Evolutionary conservation across 208 protist species (phyloP), one percentile per base, ranked within the genome.

Genomic region (Acanthamoeba royreba): DNA sequence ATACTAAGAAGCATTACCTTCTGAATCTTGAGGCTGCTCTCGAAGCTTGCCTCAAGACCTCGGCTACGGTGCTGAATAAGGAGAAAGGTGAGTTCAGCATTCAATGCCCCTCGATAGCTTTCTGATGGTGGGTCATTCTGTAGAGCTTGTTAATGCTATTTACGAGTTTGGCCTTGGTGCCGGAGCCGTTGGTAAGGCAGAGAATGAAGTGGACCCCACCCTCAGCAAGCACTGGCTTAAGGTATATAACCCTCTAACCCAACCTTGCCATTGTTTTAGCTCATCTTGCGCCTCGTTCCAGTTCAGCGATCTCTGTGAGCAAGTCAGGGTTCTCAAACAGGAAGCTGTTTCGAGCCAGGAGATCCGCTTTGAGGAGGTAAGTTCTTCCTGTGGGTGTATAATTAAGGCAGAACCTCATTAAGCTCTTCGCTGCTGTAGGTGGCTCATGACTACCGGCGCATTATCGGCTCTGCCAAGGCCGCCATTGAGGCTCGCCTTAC

Each of bases 281-380:
- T n/a, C n/a, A n/a, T n/a, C n/a, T n/a, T n/a, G n/a, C n/a, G n/a
- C n/a, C n/a, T n/a, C n/a, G n/a, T n/a, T n/a, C n/a, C n/a, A n/a
- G 43, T 45, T 91, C 33, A 53, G 85, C 38, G 85, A 91, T 45
- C 40, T 49, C 25, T 74, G 53, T 42, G 85, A 91, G 85, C 52
- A 72, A 33, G 58, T 91, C 33, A 31, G 85, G 19, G 35, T 91
- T 13, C 42, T 91, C 42, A 61, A 74, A 25, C 85, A 91, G 33
- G 85, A 91, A 42, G 85, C 85, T 53, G 58, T 91, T 40, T 25
- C 52, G 9, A 72, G 42, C 85, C 85, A 91, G 43, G 85, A 91
- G 43, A 11, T 91, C 52, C 55, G 55, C 9, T 91, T 91, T n/a
- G 85, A 91, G 52, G 85, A 91, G 85, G 77, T 87, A 13, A 69